Percentiles rank a stretch among this genome's conserved stretches.
These are phyloP conservation scores for Cystobasidiopsis lactophilus DNA, from an alignment of 768 basidiomycete genomes.

Conservation along the genomic window DNA sequence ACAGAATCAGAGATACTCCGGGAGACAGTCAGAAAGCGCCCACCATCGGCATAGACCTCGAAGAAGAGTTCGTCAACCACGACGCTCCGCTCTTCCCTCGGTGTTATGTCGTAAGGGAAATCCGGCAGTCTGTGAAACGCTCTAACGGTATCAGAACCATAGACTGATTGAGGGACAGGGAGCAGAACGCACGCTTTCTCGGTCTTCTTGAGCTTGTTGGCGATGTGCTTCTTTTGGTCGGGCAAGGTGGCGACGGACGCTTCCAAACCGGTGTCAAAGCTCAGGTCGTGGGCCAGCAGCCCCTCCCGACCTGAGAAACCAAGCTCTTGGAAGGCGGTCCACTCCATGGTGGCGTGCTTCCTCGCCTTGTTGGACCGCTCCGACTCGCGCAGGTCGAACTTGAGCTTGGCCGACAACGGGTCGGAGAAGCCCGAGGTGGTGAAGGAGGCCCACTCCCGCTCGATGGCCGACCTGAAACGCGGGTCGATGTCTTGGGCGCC, in stretches of 20 bases:
- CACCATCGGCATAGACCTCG: constrained; percentile 36
- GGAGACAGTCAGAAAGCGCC: no score
- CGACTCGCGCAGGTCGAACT: constrained; percentile 80
- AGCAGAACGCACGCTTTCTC: constrained; percentile 31
- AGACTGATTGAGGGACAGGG: not conserved
- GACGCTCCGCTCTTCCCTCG: constrained; percentile 35
- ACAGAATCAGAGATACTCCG: no score
- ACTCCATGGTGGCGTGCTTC: constrained; percentile 16
- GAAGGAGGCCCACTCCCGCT: constrained; percentile 56
- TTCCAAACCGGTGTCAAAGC: constrained; percentile 41
- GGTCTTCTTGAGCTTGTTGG: constrained; percentile 59
- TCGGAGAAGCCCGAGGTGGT: constrained; percentile 37
- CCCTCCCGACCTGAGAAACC: constrained; percentile 19
- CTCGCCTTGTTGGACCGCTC: constrained; percentile 41
- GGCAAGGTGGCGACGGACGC: constrained; percentile 41
- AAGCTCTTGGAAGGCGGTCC: constrained; percentile 13
- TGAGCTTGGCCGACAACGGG: constrained; percentile 44
- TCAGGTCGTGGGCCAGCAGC: constrained; percentile 28
- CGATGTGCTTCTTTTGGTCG: constrained; percentile 45
- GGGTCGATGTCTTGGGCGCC: no score
- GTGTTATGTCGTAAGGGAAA: constrained; percentile 84
- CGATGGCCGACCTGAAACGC: constrained; percentile 10
- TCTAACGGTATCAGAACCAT: constrained; percentile 3
- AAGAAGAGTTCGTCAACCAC: constrained; percentile 66
- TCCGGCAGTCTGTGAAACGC: constrained; percentile 35